Base-by-base conservation (phyloP, 164 flowering plant genomes). In the Pachysandra terminalis region DNA sequence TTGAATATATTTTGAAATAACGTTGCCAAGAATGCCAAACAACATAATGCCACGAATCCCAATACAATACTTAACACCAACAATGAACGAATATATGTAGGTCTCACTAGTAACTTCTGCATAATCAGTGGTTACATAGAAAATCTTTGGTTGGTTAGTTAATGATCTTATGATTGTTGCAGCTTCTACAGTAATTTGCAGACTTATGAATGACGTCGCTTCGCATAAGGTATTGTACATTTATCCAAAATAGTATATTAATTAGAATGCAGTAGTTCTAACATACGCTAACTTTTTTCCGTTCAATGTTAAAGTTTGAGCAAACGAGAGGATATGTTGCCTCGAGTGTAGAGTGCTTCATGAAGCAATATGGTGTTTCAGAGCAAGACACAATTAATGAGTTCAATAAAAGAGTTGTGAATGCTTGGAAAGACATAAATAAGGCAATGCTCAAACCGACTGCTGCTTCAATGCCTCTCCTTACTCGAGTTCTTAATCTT, bases 111-210 rank as follows among this genome's bases (percentile, higher is more conserved):
- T 60, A 0, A 51, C 73, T 2, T 0, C 24, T 5, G 80, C 51
- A 0, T 75, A 73, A 40, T 12, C 59, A 1, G 9, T 74, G 73
- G 79, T 55, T 0, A 71, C 74, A 0, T 55, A 79, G 53, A 79
- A 82, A 1, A 73, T 35, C 19, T 76, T 79, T 56, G 78, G 78
- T 6, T 82, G 88, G 86, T 17, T 75, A 2, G 27, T 15, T 0
- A 60, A 21, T 12, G 13, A 27, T 0, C 85, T 84, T 9, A 78
- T 75, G 35, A 57, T 77, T 7, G 19, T 80, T 10, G 61, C 13
- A 23, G 76, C 80, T 37, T 55, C 81, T 0, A 2, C 58, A 2
- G 1, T 68, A 0, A 62, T 84, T 14, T 23, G 58, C 17, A 69
- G 87, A 17, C 69, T 82, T 35, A 63, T 51, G 69, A 74, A 79